These are phyloP conservation scores for Umbelopsis sp. DNA, from an alignment of 192 early-diverging fungal genomes.

Conservation along the genomic window DNA sequence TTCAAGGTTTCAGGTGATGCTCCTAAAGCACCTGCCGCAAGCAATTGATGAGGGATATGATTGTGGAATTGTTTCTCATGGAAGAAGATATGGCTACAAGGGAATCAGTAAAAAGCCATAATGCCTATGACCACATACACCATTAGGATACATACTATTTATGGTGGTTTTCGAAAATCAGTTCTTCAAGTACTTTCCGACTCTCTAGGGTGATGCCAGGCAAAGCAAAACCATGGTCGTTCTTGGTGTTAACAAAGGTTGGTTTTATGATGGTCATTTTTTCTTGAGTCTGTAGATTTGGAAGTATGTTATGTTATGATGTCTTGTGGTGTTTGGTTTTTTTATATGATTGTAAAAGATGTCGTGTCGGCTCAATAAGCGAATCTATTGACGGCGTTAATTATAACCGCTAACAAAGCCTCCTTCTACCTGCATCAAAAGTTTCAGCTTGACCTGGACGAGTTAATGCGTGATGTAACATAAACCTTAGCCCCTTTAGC, in stretches of 20 bases:
- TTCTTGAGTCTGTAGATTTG: no score
- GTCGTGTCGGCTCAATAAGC: no score
- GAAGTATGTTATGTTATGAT: no score
- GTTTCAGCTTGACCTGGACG: no score
- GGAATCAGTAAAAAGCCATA: background rate
- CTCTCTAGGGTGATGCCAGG: background rate
- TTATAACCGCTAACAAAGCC: no score
- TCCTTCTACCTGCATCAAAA: no score
- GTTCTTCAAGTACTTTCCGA: background rate
- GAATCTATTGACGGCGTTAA: no score
- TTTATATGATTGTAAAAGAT: no score
- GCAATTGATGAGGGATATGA: background rate
- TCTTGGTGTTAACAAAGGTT: background rate
- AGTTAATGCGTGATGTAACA: no score
- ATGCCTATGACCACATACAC: background rate
- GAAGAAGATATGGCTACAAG: slow-evolving; percentile 10
- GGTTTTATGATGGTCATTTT: background rate
- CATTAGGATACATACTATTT: background rate
- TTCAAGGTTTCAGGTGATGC: background rate
- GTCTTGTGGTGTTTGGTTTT: no score
- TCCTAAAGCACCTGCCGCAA: background rate
- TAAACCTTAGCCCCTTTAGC: no score
- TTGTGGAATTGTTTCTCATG: background rate
- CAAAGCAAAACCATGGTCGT: background rate
- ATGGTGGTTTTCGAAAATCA: background rate